phyloP scores from a whole-genome alignment of 495 filamentous ascomycete genomes.

The Paragyromitra xinjiangensis region DNA sequence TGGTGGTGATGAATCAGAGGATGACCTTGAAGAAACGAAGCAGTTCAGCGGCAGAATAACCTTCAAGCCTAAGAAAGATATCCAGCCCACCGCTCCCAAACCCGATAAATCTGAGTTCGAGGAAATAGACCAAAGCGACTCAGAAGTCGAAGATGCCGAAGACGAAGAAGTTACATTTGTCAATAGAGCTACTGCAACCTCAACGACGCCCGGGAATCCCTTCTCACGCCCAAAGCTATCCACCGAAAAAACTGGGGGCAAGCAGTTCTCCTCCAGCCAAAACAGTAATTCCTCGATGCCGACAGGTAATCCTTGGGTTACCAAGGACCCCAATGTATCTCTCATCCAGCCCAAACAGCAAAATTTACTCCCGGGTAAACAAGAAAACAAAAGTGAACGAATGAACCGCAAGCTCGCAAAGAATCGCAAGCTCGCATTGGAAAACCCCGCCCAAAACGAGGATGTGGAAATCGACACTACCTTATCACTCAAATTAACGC shows the following conservation, averaged over 20 bases:
- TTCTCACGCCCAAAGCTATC: constrained; percentile 42
- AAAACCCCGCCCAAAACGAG: constrained; percentile 51
- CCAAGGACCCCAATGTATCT: constrained; percentile 13
- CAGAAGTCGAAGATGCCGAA: constrained; percentile 62
- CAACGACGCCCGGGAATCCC: constrained; percentile 33
- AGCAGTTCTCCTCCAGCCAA: constrained; percentile 10
- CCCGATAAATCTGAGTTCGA: constrained; percentile 47
- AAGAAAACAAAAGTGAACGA: constrained; percentile 51
- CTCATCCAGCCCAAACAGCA: constrained; percentile 46
- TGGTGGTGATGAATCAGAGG: constrained; percentile 64
- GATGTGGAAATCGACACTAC: constrained; percentile 56
- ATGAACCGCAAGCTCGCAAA: constrained; percentile 55
- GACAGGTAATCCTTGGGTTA: constrained; percentile 64
- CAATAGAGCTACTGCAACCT: constrained; percentile 32
- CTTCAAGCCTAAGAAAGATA: constrained; percentile 64
- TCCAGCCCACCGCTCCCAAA: constrained; percentile 26
- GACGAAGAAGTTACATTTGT: constrained; percentile 55
- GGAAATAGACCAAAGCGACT: constrained; percentile 36
- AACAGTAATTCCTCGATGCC: constrained; percentile 54
- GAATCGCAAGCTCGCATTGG: constrained; percentile 48
- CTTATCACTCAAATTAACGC: constrained; percentile 45
- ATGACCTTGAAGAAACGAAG: constrained; percentile 65
- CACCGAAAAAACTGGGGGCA: constrained; percentile 1
- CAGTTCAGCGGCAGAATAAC: constrained; percentile 70
- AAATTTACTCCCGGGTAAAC: constrained; percentile 32